Evolutionary conservation across 805 yeast genomes (phyloP).

Genomic region (Alloascoidea hylecoeti): DNA sequence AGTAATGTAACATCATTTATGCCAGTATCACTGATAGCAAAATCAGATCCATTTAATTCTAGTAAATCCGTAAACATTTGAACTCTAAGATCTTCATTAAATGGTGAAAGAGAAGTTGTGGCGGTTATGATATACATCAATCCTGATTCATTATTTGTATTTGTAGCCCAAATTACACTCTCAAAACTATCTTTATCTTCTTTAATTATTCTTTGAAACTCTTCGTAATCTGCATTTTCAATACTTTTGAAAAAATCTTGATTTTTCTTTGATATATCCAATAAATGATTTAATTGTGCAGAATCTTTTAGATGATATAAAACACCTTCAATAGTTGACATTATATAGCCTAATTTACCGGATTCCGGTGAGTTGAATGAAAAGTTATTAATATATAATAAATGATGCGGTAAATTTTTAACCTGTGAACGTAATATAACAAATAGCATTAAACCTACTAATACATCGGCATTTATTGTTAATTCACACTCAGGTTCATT

Average conservation of each 20-base stretch:
- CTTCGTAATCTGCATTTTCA: constrained; percentile 3
- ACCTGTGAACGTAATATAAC: constrained; percentile 55
- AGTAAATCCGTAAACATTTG: constrained; percentile 31
- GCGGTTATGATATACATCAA: too few relatives aligned
- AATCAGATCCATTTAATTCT: constrained; percentile 38
- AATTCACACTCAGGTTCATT: constrained; percentile 9
- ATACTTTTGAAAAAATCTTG: constrained; percentile 6
- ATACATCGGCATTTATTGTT: constrained; percentile 65
- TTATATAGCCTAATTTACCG: constrained; percentile 62
- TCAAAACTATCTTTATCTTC: constrained; percentile 5
- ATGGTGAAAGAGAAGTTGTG: too few relatives aligned
- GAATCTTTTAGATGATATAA: constrained; percentile 33
- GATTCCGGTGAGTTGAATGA: constrained; percentile 29
- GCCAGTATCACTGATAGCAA: constrained; percentile 48
- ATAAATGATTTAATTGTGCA: constrained; percentile 4
- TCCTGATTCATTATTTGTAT: constrained; percentile 56
- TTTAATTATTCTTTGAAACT: neutral
- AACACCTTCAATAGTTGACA: constrained; percentile 79
- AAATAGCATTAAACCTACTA: constrained; percentile 58
- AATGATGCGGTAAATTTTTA: constrained; percentile 42
- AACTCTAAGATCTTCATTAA: too few relatives aligned
- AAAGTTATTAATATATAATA: constrained; percentile 52
- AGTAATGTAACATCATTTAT: constrained; percentile 41
- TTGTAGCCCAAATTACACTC: constrained; percentile 13
- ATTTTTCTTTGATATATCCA: constrained; percentile 7